These are phyloP conservation scores for Mycena metata DNA, from an alignment of 768 basidiomycete species.

Conservation along the genomic window DNA sequence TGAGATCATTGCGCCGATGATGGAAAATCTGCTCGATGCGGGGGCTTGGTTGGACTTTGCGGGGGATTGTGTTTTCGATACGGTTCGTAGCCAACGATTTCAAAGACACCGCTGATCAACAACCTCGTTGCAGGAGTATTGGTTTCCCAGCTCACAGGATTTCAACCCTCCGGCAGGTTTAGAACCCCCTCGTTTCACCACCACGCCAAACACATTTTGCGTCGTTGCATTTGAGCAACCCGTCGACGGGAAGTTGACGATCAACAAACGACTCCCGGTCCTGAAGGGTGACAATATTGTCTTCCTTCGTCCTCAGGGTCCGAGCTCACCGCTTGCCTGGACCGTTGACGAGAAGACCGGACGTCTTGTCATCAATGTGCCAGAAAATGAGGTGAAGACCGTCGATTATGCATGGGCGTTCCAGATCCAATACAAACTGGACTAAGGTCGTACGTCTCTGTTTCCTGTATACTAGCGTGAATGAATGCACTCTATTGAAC, in stretches of 20 bases:
- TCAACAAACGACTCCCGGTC: slow-evolving; percentile 59
- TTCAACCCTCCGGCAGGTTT: slow-evolving; percentile 40
- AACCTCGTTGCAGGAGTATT: slow-evolving; percentile 54
- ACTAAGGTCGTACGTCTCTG: neutral
- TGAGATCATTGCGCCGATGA: slow-evolving; percentile 63
- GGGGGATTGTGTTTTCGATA: slow-evolving; percentile 66
- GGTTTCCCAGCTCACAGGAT: slow-evolving; percentile 62
- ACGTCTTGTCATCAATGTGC: slow-evolving; percentile 44
- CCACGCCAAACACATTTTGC: slow-evolving; percentile 65
- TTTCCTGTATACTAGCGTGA: too few relatives aligned
- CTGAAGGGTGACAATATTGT: slow-evolving; percentile 56
- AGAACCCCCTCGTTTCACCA: slow-evolving; percentile 59
- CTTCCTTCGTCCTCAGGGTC: slow-evolving; percentile 52
- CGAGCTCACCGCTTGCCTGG: slow-evolving; percentile 47
- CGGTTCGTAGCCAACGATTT: slow-evolving; percentile 50
- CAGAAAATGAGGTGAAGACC: slow-evolving; percentile 40
- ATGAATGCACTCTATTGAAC: too few relatives aligned
- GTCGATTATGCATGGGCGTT: slow-evolving; percentile 59
- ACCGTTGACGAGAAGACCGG: slow-evolving; percentile 45
- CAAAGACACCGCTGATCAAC: slow-evolving; percentile 1
- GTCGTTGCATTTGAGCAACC: slow-evolving; percentile 60
- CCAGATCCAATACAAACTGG: slow-evolving; percentile 48
- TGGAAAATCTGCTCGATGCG: slow-evolving; percentile 61
- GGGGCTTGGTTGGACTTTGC: slow-evolving; percentile 65
- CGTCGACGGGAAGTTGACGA: slow-evolving; percentile 45